Evolutionary conservation across 331 rosid species (phyloP).

Genomic region (Spiraea crenata): DNA sequence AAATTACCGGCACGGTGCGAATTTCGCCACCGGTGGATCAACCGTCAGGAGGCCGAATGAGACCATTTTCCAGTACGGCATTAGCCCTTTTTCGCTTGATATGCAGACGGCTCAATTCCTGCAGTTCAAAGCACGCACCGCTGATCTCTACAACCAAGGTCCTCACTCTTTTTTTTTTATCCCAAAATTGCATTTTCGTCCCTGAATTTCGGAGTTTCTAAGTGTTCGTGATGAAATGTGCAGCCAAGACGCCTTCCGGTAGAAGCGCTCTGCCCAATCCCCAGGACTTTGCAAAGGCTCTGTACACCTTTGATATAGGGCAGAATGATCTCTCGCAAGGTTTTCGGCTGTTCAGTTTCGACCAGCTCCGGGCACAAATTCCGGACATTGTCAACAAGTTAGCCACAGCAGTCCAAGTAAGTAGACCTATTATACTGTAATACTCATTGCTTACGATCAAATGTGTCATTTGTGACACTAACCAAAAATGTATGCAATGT

Average conservation of each 20-base stretch:
- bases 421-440: constrained; percentile 1
- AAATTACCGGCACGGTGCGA: constrained; percentile 80
- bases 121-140: constrained; percentile 67
- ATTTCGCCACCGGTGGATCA: constrained; percentile 96
- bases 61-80: constrained; percentile 78
- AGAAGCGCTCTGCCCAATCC: constrained; percentile 71
- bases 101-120: constrained; percentile 72
- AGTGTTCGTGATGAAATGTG: constrained; percentile 1
- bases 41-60: constrained; percentile 83
- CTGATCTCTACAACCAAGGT: constrained; percentile 69
- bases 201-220: neutral
- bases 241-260: constrained; percentile 53
- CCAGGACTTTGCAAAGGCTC: constrained; percentile 76
- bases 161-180: neutral
- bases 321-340: constrained; percentile 91
- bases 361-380: constrained; percentile 61
- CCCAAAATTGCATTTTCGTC: neutral
- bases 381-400: constrained; percentile 77
- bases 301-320: constrained; percentile 89
- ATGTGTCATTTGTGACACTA: neutral
- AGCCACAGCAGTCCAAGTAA: constrained; percentile 75
- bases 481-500: neutral
- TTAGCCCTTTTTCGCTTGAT: constrained; percentile 85
- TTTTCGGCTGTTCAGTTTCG: constrained; percentile 60
- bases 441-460: neutral